phyloP scores from a whole-genome alignment of 768 basidiomycete genomes.

The Boletellus ananiceps region DNA sequence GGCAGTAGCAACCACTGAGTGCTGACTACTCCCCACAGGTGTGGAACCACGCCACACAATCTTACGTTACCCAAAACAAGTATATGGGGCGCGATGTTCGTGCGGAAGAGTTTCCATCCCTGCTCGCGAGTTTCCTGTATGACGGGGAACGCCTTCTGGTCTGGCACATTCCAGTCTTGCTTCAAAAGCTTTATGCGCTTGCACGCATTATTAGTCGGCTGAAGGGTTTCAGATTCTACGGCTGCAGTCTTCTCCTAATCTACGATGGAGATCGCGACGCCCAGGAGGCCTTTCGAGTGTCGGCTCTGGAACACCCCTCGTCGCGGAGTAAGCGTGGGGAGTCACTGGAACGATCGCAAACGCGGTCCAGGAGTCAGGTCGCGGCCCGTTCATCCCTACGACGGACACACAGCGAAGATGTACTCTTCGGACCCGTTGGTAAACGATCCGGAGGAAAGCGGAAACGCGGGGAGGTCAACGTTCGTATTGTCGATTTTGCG shows the following conservation, averaged over 20 bases:
- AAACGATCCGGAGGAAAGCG: conserved; percentile 62
- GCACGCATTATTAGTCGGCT: conserved; percentile 86
- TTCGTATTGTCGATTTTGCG: conserved; percentile 97
- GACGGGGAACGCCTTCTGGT: conserved; percentile 81
- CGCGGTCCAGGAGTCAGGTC: conserved; percentile 38
- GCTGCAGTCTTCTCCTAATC: conserved; percentile 92
- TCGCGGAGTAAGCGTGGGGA: conserved; percentile 69
- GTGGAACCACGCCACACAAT: conserved; percentile 82
- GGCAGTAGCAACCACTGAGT: neutral
- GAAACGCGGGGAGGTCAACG: conserved; percentile 87
- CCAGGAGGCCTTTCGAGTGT: conserved; percentile 68
- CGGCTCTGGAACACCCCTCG: conserved; percentile 60
- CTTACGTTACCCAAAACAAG: conserved; percentile 93
- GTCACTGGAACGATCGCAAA: conserved; percentile 59
- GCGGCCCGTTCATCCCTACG: conserved; percentile 49
- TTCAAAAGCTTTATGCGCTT: conserved; percentile 91
- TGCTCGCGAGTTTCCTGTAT: conserved; percentile 78
- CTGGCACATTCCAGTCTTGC: conserved; percentile 87
- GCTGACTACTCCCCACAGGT: conserved; percentile 50
- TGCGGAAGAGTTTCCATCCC: conserved; percentile 76
- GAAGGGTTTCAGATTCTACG: conserved; percentile 97
- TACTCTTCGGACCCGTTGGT: conserved; percentile 61
- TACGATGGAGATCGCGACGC: conserved; percentile 93
- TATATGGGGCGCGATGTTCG: conserved; percentile 91
- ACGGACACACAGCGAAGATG: conserved; percentile 76